These are phyloP conservation scores for Mallotus nudiflorus DNA, from an alignment of 345 rosid genomes.

Conservation along the genomic window DNA sequence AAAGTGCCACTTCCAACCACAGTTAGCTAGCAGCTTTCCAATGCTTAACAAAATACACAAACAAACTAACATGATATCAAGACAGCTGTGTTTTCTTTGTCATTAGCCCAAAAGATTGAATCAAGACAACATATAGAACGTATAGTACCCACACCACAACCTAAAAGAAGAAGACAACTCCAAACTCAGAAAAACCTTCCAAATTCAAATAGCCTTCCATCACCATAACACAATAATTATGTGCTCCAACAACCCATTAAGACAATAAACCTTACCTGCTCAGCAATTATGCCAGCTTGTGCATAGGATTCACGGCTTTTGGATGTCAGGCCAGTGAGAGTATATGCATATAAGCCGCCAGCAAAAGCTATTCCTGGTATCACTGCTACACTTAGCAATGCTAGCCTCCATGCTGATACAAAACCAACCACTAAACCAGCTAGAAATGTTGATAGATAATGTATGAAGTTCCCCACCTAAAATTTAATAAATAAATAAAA, in stretches of 20 bases:
- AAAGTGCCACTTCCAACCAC: constrained; percentile 13
- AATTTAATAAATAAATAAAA: neutral
- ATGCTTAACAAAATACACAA: constrained; percentile 14
- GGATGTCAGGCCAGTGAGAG: constrained; percentile 94
- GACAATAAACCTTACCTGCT: constrained; percentile 65
- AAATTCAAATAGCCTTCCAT: neutral
- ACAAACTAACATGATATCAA: constrained; percentile 19
- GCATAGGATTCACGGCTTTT: constrained; percentile 98
- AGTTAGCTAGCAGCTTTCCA: constrained; percentile 16
- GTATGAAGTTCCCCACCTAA: constrained; percentile 98
- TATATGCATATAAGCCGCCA: constrained; percentile 95
- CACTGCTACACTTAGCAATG: constrained; percentile 90
- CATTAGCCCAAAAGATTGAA: constrained; percentile 15
- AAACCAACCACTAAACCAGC: constrained; percentile 99
- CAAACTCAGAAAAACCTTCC: constrained; percentile 7
- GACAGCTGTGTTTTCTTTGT: constrained; percentile 23
- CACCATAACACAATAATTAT: neutral
- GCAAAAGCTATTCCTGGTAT: constrained; percentile 99
- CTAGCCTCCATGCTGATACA: constrained; percentile 98
- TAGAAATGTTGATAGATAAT: constrained; percentile 90
- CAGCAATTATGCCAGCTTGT: constrained; percentile 92
- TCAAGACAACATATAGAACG: constrained; percentile 8
- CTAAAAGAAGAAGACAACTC: neutral
- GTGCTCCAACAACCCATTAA: neutral
- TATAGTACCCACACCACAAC: neutral